Conservation (phyloP, 1,139 yeast genomes). For the Diutina pseudorugosa region DNA sequence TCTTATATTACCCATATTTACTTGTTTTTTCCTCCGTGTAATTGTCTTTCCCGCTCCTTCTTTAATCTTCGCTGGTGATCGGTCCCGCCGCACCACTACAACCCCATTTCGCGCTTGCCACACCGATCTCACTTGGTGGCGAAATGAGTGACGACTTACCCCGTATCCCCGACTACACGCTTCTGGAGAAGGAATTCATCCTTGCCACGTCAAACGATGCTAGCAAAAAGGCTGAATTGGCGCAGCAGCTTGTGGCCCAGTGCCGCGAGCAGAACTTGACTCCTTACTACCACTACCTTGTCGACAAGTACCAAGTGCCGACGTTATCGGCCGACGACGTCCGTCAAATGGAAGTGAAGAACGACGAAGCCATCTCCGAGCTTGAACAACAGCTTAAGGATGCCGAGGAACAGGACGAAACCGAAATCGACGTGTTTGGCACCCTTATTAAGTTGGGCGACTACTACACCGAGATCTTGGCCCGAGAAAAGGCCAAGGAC, state of each 20-base stretch:
- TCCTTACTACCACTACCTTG: conserved; percentile 71
- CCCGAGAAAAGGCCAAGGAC: conserved; percentile 57
- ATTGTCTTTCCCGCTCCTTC: too few species aligned
- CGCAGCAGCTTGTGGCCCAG: conserved; percentile 34
- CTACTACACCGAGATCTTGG: conserved; percentile 78
- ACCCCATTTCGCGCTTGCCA: background rate
- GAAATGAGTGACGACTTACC: conserved; percentile 1
- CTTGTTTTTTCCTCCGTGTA: too few species aligned
- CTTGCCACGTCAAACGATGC: conserved; percentile 23
- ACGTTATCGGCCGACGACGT: conserved; percentile 47
- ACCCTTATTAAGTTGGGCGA: conserved; percentile 78
- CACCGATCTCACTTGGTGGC: background rate
- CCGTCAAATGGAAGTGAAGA: conserved; percentile 35
- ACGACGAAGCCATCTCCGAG: conserved; percentile 41
- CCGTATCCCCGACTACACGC: conserved; percentile 63
- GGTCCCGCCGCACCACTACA: background rate
- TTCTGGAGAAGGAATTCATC: conserved; percentile 68
- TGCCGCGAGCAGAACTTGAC: conserved; percentile 59
- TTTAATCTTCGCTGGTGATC: background rate
- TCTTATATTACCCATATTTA: too few species aligned
- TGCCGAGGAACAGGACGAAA: conserved; percentile 83
- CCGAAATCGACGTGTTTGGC: conserved; percentile 70
- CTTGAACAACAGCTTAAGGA: conserved; percentile 55
- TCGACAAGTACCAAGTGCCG: conserved; percentile 31
- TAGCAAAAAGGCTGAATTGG: conserved; percentile 18